A percentile compares a stretch with the other conserved stretches of the same genome.
phyloP scores from a whole-genome alignment of 768 basidiomycete species.

The Russula sp. region DNA sequence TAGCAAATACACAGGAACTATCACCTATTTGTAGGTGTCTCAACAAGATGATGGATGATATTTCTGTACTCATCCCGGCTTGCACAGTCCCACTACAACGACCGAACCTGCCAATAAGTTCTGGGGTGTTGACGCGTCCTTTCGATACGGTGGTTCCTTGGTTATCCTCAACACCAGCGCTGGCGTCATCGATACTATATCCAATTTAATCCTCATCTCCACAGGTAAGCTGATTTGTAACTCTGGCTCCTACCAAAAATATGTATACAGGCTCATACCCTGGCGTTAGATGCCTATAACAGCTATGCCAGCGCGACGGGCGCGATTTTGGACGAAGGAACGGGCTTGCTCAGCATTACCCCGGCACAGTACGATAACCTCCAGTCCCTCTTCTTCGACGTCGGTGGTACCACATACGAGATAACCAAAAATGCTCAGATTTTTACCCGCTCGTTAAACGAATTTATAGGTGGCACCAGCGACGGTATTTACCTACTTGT shows the following conservation, averaged over 20 bases:
- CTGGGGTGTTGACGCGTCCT: constrained; percentile 36
- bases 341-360: constrained; percentile 38
- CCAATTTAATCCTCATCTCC: constrained; percentile 38
- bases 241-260: background rate
- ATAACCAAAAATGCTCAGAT: constrained; percentile 46
- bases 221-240: constrained; percentile 29
- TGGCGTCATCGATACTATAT: constrained; percentile 41
- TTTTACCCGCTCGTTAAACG: constrained; percentile 36
- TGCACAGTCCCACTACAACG: constrained; percentile 35
- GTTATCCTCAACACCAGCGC: constrained; percentile 10
- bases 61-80: constrained; percentile 2
- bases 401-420: constrained; percentile 37
- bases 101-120: constrained; percentile 37
- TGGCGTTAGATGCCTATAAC: constrained; percentile 34
- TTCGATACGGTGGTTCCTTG: too few relatives aligned
- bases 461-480: too few relatives aligned
- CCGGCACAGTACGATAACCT: constrained; percentile 35
- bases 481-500: too few relatives aligned
- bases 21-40: too few relatives aligned
- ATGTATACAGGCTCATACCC: constrained; percentile 22
- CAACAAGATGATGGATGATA: too few relatives aligned
- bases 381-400: constrained; percentile 37
- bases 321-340: constrained; percentile 34
- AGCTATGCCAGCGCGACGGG: constrained; percentile 37
- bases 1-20: too few relatives aligned